These are phyloP conservation scores for Pulveroboletus sp. DNA, from an alignment of 768 basidiomycete genomes.

Conservation along the genomic window DNA sequence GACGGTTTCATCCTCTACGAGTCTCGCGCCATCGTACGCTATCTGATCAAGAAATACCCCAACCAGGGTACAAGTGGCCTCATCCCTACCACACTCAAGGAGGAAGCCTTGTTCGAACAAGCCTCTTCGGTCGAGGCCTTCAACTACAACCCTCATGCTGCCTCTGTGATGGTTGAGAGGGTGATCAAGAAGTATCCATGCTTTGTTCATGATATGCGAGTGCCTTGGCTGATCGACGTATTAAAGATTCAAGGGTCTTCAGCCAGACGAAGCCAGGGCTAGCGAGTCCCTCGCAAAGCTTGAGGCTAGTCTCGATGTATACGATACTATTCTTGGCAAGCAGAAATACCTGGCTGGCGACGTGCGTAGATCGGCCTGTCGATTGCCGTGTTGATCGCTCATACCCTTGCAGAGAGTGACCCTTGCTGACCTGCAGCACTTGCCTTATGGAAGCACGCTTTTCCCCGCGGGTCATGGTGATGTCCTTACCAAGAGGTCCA, in stretches of 20 bases:
- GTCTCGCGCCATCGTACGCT: conserved; percentile 41
- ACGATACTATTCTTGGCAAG: conserved; percentile 34
- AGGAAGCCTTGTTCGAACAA: conserved; percentile 48
- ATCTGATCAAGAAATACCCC: conserved; percentile 39
- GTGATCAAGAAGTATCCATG: too few relatives aligned
- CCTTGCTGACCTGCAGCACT: conserved; percentile 21
- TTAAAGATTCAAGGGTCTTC: too few relatives aligned
- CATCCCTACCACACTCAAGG: conserved; percentile 30
- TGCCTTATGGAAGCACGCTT: conserved; percentile 15
- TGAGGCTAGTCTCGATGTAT: conserved; percentile 29
- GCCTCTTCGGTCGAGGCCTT: conserved; percentile 47
- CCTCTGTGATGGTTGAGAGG: too few relatives aligned
- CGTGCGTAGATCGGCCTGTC: too few relatives aligned
- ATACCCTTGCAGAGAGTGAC: conserved; percentile 11
- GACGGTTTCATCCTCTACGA: conserved; percentile 44
- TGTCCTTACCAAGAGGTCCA: conserved; percentile 16
- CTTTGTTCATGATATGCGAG: too few relatives aligned
- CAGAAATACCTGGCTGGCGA: conserved; percentile 36
- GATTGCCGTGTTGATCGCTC: neutral
- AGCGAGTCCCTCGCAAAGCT: conserved; percentile 29
- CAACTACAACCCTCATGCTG: conserved; percentile 57
- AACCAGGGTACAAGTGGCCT: conserved; percentile 34
- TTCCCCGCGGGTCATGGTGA: conserved; percentile 3
- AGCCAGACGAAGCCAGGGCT: too few relatives aligned
- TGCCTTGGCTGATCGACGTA: too few relatives aligned